phyloP scores from a whole-genome alignment of 176 grass and related monocot genomes.

The Eremochloa ophiuroides region DNA sequence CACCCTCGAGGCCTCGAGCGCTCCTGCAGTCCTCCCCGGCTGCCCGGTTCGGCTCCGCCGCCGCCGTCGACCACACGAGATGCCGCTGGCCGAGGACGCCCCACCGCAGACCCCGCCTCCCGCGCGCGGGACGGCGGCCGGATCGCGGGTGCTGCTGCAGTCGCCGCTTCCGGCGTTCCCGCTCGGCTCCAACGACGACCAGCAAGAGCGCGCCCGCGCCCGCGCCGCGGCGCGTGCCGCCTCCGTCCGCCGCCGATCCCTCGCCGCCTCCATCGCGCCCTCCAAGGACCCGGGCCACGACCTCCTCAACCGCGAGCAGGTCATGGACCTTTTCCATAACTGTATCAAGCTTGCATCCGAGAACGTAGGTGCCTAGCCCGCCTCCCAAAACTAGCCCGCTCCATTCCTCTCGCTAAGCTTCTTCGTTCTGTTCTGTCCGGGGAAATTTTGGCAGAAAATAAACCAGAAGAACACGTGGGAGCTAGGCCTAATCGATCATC shows the following conservation, averaged over 20 bases:
- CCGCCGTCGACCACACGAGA: background rate
- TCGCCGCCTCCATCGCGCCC: slow-evolving; percentile 27
- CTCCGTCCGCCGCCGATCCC: slow-evolving; percentile 46
- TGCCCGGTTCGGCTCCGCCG: background rate
- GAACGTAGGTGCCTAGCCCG: slow-evolving; percentile 45
- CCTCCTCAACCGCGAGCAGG: slow-evolving; percentile 71
- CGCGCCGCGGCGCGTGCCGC: slow-evolving; percentile 61
- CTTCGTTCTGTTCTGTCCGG: background rate
- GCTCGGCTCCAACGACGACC: slow-evolving; percentile 87
- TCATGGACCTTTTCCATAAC: slow-evolving; percentile 93
- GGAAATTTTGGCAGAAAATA: slow-evolving; percentile 63
- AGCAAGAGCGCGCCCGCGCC: slow-evolving; percentile 75
- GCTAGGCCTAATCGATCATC: slow-evolving; percentile 82
- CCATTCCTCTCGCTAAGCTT: background rate
- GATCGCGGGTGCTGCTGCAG: slow-evolving; percentile 48
- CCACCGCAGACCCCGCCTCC: slow-evolving; percentile 6
- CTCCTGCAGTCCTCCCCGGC: background rate
- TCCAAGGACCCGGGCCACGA: slow-evolving; percentile 9
- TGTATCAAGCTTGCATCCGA: slow-evolving; percentile 96
- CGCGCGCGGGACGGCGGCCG: slow-evolving; percentile 22
- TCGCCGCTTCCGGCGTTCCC: slow-evolving; percentile 53
- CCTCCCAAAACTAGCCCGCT: slow-evolving; percentile 10
- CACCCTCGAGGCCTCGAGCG: background rate
- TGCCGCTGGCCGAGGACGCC: slow-evolving; percentile 7
- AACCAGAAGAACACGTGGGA: slow-evolving; percentile 99